Evolutionary conservation across 2,329 filamentous ascomycete species (phyloP).

Genomic region (Purpureocillium takamizusanense): DNA sequence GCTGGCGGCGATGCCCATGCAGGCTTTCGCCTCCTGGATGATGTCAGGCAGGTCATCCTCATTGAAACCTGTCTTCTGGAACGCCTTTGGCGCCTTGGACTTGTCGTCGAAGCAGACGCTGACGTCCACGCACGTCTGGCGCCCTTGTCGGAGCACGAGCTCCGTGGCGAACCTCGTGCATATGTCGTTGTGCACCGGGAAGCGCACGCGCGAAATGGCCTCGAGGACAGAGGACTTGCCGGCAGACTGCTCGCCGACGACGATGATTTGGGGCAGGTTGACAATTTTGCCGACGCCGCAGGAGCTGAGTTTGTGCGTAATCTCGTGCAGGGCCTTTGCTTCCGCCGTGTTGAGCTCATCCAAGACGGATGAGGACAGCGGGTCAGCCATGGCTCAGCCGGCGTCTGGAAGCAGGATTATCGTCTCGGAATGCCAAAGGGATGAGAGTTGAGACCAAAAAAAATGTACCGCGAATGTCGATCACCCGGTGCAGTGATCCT

Average conservation of each 20-base stretch:
- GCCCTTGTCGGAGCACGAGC: conserved; percentile 38
- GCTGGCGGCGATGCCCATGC: conserved; percentile 33
- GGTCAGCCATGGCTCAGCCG: no score
- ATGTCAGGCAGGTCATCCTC: conserved; percentile 33
- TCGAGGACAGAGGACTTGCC: conserved; percentile 59
- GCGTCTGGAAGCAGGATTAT: no score
- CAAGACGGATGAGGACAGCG: conserved; percentile 4
- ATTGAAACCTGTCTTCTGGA: conserved; percentile 24
- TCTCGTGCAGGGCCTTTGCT: conserved; percentile 39
- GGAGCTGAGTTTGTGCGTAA: conserved; percentile 40
- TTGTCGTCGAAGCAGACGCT: conserved; percentile 28
- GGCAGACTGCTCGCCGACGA: conserved; percentile 50
- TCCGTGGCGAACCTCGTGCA: conserved; percentile 57
- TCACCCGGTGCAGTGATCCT: no score
- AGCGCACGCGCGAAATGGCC: conserved; percentile 52
- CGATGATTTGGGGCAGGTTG: conserved; percentile 44
- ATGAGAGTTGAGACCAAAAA: no score
- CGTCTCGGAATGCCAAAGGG: no score
- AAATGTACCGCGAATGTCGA: no score
- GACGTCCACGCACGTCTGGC: conserved; percentile 26
- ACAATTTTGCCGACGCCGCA: conserved; percentile 38
- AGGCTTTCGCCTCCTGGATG: conserved; percentile 40
- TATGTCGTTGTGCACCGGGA: conserved; percentile 43
- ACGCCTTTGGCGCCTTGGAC: conserved; percentile 10
- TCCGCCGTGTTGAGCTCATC: conserved; percentile 29